A percentile compares a stretch with the other conserved stretches of the same genome.
Conservation (phyloP, 164 flowering plant genomes). For the Platanus orientalis region DNA sequence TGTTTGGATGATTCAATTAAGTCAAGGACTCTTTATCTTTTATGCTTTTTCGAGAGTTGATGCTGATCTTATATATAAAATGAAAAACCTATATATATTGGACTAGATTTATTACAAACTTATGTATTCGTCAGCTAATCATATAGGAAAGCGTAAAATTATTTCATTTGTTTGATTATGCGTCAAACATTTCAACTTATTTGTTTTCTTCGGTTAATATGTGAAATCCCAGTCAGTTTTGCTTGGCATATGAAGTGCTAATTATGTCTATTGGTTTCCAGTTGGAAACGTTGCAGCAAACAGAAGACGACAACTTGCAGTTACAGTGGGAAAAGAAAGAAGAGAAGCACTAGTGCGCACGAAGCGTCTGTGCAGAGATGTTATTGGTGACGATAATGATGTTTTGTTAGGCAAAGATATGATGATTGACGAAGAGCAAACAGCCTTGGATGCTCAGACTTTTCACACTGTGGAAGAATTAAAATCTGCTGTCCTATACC, state of each 20-base stretch:
- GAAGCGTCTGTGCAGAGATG: conserved; percentile 80
- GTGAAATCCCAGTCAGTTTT: neutral
- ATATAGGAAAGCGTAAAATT: neutral
- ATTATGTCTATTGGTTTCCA: conserved; percentile 17
- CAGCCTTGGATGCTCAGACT: conserved; percentile 64
- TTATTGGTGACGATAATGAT: conserved; percentile 37
- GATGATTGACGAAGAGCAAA: conserved; percentile 63
- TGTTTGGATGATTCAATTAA: too few relatives aligned
- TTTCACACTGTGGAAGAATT: conserved; percentile 58
- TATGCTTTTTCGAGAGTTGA: neutral
- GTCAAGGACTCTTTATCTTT: neutral
- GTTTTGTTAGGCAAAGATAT: conserved; percentile 48
- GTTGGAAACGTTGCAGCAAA: conserved; percentile 74
- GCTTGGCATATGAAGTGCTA: neutral
- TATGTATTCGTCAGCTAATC: neutral
- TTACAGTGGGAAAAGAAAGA: conserved; percentile 76
- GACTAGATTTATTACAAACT: neutral
- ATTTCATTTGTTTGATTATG: neutral
- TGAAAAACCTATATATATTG: neutral
- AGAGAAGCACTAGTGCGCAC: conserved; percentile 80
- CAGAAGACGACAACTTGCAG: conserved; percentile 72
- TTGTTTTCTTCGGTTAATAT: neutral
- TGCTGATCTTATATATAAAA: neutral
- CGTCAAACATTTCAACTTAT: neutral
- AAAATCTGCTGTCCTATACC: conserved; percentile 49